Evolutionary conservation across 345 rosid genomes (phyloP).

Genomic region (Citrus sp.): DNA sequence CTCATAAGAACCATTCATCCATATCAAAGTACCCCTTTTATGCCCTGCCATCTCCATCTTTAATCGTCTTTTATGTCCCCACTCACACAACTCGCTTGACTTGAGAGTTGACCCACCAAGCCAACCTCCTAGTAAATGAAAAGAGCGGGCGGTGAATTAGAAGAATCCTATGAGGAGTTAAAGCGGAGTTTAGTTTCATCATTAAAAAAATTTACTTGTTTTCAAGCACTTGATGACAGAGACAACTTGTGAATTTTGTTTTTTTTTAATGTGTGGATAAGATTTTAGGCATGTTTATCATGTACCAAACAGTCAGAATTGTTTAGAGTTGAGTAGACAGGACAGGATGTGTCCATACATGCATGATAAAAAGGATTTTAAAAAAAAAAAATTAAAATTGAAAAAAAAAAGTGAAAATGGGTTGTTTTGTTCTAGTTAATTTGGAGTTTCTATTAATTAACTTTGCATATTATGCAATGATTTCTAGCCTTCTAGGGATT

Average conservation of each 20-base stretch:
- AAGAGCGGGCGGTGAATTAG: constrained; percentile 25
- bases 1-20: neutral
- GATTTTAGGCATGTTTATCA: constrained; percentile 22
- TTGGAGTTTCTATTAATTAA: constrained; percentile 6
- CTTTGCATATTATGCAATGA: constrained; percentile 18
- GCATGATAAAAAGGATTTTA: constrained; percentile 11
- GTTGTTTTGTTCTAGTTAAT: neutral
- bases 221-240: constrained; percentile 22
- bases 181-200: constrained; percentile 20
- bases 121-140: constrained; percentile 10
- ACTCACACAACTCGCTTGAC: neutral
- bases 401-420: neutral
- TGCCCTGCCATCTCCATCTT: constrained; percentile 16
- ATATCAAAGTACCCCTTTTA: constrained; percentile 4
- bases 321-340: constrained; percentile 15
- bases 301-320: neutral
- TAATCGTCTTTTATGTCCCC: constrained; percentile 21
- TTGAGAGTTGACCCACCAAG: constrained; percentile 12
- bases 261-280: constrained; percentile 18
- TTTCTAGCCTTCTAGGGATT: constrained; percentile 25
- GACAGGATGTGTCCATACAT: neutral
- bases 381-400: neutral
- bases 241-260: constrained; percentile 13
- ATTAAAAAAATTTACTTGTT: neutral
- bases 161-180: constrained; percentile 60